These are phyloP conservation scores for Vitis hybrid DNA, from an alignment of 177 flowering plant species.

Conservation along the genomic window DNA sequence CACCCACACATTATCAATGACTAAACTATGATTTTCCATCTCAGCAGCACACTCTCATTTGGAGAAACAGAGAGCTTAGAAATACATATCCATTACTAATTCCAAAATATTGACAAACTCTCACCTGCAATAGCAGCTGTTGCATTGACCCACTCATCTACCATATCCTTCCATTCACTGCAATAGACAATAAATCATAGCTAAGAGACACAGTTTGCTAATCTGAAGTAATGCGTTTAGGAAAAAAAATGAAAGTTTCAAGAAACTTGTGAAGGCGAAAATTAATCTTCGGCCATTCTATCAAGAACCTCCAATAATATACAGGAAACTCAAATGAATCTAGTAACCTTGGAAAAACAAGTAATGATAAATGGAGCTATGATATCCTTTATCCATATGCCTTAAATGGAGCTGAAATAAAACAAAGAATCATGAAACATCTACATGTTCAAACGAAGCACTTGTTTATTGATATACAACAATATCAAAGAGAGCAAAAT, in stretches of 20 bases:
- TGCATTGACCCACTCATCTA: slow-evolving; percentile 73
- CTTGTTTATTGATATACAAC: not conserved
- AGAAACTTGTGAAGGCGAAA: not conserved
- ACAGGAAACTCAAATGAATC: not conserved
- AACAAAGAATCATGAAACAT: not conserved
- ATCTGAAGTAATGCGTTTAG: too few relatives aligned
- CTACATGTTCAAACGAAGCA: not conserved
- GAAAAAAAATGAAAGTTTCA: too few relatives aligned
- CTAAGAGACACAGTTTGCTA: too few relatives aligned
- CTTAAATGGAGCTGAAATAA: slow-evolving; percentile 2
- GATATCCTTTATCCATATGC: not conserved
- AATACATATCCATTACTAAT: not conserved
- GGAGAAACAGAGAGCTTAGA: not conserved
- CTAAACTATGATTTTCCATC: too few relatives aligned
- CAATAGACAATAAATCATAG: slow-evolving; percentile 15
- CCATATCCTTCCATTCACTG: slow-evolving; percentile 86
- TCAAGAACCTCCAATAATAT: not conserved
- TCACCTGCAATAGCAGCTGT: slow-evolving; percentile 50
- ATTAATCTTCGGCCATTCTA: not conserved
- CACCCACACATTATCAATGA: slow-evolving; percentile 10
- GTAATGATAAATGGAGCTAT: not conserved
- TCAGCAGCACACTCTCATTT: not conserved
- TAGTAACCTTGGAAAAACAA: not conserved
- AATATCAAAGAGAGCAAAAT: not conserved
- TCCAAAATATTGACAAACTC: not conserved